Evolutionary conservation across 116 monocot species (phyloP), one percentile per base, ranked within the genome.

Genomic region (Papilionanthe hybrid): DNA sequence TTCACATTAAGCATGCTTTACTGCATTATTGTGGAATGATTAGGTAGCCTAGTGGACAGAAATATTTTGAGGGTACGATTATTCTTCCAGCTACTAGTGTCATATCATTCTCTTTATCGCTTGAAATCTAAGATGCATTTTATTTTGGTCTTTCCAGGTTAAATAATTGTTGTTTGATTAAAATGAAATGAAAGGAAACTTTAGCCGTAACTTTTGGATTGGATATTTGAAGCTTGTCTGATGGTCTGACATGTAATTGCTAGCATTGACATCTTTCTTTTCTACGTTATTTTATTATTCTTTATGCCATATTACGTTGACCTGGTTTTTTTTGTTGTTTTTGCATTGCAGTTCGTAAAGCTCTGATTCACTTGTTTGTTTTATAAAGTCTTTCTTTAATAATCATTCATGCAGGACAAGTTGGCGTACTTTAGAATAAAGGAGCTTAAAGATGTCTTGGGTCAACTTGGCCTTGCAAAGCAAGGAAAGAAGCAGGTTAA

Each of bases 401-500:
- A 13, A 69, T 69, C 69, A 69, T 69, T 69, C 15, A 15, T 13
- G 66, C 80, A 86, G 86, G 81, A 83, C 42, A 83, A 83, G 56
- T 75, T 86, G 75, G 80, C 75, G 27, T 81, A 86, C 81, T 86
- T 86, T 55, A 83, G 86, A 83, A 83, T 86, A 75, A 86, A 81
- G 65, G 86, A 86, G 30, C 86, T 86, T 69, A 86, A 86, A 75
- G 86, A 86, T 75, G 83, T 86, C 42, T 55, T 86, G 25, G 72
- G 66, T 50, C 86, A 86, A 83, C 81, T 86, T 68, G 86, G 86
- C 55, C 80, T 86, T 74, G 44, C 86, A 45, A 86, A 86, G 80
- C 86, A 86, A 74, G 86, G 86, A 27, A 86, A 83, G 81, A 86
- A 86, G 67, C 86, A 86, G 86, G 86, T 86, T 50, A 78, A 78